phyloP scores from a whole-genome alignment of 1,139 yeast species.

The Spencermartinsiella ligniputridi region DNA sequence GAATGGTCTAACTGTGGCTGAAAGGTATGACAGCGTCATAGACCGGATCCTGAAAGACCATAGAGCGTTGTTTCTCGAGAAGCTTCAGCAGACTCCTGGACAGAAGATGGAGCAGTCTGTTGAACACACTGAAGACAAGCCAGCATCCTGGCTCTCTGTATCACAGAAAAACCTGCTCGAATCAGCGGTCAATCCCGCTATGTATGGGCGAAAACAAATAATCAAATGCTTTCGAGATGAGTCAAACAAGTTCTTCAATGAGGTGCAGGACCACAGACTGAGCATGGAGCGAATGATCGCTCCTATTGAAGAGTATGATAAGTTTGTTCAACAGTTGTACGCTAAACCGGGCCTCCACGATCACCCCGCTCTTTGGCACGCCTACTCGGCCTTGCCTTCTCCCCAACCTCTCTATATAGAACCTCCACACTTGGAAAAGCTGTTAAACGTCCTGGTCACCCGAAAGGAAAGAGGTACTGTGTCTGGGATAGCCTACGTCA shows the following conservation, averaged over 20 bases:
- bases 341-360: slow-evolving; percentile 25
- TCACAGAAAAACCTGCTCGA: background rate
- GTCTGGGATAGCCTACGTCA: background rate
- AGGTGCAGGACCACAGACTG: slow-evolving; percentile 10
- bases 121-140: too few relatives aligned
- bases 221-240: slow-evolving; percentile 5
- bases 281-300: slow-evolving; percentile 12
- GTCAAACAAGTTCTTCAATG: slow-evolving; percentile 10
- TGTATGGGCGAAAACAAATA: background rate
- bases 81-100: background rate
- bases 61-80: slow-evolving; percentile 4
- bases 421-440: slow-evolving; percentile 38
- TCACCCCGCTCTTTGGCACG: slow-evolving; percentile 27
- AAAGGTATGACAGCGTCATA: slow-evolving; percentile 9
- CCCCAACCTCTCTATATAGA: slow-evolving; percentile 31
- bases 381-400: slow-evolving; percentile 38
- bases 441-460: slow-evolving; percentile 33
- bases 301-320: slow-evolving; percentile 22
- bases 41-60: slow-evolving; percentile 11
- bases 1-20: slow-evolving; percentile 4
- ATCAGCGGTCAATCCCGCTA: background rate
- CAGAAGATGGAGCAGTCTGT: too few relatives aligned
- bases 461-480: slow-evolving; percentile 7
- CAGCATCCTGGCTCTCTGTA: slow-evolving; percentile 1
- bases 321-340: slow-evolving; percentile 38